phyloP scores from a whole-genome alignment of 495 filamentous ascomycete genomes.

The Talaromyces thailandensis region DNA sequence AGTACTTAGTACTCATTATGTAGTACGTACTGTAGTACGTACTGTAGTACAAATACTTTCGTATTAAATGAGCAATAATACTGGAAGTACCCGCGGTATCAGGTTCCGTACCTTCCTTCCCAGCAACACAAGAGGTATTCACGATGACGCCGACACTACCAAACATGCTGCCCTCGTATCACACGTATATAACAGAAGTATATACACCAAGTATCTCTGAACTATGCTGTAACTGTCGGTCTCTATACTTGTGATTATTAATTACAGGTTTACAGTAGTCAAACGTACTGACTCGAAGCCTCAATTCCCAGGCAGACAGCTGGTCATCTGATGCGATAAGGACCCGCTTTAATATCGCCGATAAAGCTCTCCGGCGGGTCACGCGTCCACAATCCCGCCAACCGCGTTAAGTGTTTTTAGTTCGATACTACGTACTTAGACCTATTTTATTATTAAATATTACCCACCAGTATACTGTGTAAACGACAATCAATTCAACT shows the following conservation, averaged over 20 bases:
- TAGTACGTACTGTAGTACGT: neutral
- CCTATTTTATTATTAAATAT: no score
- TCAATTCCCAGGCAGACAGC: neutral
- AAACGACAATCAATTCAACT: neutral
- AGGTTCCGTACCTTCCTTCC: neutral
- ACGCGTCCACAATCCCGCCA: neutral
- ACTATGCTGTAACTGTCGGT: no score
- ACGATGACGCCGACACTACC: neutral
- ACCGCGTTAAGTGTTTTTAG: neutral
- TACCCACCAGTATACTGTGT: no score
- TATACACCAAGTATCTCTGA: no score
- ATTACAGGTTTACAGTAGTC: no score
- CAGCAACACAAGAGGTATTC: neutral
- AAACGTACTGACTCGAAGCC: neutral
- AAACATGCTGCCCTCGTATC: neutral
- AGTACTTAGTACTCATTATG: neutral
- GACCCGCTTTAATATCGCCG: neutral
- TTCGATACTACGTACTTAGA: no score
- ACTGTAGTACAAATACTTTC: neutral
- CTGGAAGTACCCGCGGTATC: neutral
- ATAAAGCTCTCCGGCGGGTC: neutral
- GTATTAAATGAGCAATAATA: neutral
- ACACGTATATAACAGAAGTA: neutral
- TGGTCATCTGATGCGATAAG: conserved; percentile 7
- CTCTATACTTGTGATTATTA: no score